Evolutionary conservation across 305 asterid species (phyloP).

Genomic region (Petunia hybrid): DNA sequence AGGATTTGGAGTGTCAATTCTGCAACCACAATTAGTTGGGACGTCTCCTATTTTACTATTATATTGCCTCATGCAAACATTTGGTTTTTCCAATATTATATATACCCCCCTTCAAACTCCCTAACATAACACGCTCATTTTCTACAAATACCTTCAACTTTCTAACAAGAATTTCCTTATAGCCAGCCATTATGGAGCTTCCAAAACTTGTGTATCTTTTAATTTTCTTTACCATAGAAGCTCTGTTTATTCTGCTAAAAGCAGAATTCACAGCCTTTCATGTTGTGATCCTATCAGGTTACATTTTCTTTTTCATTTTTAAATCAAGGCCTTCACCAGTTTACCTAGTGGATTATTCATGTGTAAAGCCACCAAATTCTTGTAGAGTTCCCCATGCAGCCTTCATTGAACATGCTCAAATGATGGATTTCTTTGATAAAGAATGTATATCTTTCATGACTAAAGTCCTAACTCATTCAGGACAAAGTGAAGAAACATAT

Average conservation of each 20-base stretch:
- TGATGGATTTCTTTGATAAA: constrained; percentile 58
- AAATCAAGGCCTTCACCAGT: constrained; percentile 52
- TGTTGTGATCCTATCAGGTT: constrained; percentile 30
- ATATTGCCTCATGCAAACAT: not conserved
- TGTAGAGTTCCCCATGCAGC: constrained; percentile 63
- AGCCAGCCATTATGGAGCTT: not conserved
- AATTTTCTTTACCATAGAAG: constrained; percentile 45
- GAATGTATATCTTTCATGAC: constrained; percentile 62
- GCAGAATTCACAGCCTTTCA: constrained; percentile 41
- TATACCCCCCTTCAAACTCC: not conserved
- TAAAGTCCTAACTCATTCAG: constrained; percentile 64
- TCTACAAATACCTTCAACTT: not conserved
- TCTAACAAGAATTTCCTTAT: not conserved
- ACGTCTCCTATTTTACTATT: not conserved
- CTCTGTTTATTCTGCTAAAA: constrained; percentile 43
- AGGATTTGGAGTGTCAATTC: not conserved
- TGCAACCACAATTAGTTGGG: not conserved
- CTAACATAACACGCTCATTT: not conserved
- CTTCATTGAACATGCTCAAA: constrained; percentile 59
- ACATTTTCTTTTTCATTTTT: constrained; percentile 37
- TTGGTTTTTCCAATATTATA: not conserved
- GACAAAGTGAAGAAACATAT: constrained; percentile 68
- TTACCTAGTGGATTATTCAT: constrained; percentile 69
- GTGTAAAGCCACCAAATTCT: constrained; percentile 69
- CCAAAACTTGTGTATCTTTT: constrained; percentile 23